Base-by-base conservation (phyloP, 495 filamentous ascomycete genomes). In the Hypoxylon intermedium region DNA sequence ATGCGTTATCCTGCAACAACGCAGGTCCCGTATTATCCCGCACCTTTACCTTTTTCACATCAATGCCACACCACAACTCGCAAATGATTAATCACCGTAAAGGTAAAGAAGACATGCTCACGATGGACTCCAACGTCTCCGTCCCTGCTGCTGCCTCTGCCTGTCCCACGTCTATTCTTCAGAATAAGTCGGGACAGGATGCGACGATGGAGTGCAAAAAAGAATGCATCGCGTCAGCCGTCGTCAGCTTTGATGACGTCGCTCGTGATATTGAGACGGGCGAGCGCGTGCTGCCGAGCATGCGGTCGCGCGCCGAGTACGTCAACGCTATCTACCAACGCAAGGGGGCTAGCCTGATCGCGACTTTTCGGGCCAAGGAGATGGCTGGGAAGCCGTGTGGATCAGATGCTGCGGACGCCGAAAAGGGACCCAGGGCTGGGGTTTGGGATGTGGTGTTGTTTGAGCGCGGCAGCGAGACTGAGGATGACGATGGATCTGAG, bases 221-320 rank as follows among this genome's bases (percentile, higher is more conserved):
- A 38, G 12, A 21, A 21, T 3, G 19, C 19, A 24, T n/a, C 12
- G 20, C 3, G 9, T 19, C 24, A 5, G 21, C 18, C 9, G 6
- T n/a, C 16, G 54, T 58, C 13, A 30, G 16, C 2, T 58, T 58
- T 23, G 30, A 19, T 7, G 54, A 58, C 19, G 31, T 56, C 15
- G 55, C 47, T 6, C 13, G 28, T 21, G 47, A 59, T 12, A 16
- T 31, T 0, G 38, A 52, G 23, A 50, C 40, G 9, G 55, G 38
- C 13, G 13, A 45, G 19, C 20, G 6, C 26, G 26, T 44, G 6
- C 1, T 6, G 0, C 34, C 30, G 1, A 45, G 24, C n/a, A 3
- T 13, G 3, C 36, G 47, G 15, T 21, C 20, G 0, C 40, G 30
- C 11, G 41, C n/a, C 2, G 56, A 59, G 30, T 59, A 34, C 30